phyloP scores from a whole-genome alignment of 208 protist species.

The Acanthamoeba sp. region DNA sequence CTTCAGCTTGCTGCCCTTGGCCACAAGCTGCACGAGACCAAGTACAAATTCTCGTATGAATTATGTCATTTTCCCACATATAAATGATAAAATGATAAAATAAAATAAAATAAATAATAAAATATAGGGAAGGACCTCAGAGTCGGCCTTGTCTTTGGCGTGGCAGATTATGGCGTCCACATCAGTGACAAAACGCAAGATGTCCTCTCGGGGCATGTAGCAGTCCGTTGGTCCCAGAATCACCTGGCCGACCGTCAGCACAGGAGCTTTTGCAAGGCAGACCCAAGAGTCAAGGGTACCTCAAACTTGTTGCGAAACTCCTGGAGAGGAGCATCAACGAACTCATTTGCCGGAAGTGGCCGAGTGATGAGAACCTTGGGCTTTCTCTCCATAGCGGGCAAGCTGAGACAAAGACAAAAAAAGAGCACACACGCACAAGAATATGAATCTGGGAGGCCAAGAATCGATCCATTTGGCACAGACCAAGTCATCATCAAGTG shows the following conservation, averaged over 20 bases:
- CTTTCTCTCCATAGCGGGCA: background rate
- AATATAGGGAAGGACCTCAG: background rate
- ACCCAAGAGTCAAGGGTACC: background rate
- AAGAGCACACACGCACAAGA: background rate
- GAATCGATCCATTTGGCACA: too few species aligned
- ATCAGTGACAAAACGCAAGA: background rate
- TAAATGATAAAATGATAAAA: too few species aligned
- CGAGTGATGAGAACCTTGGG: background rate
- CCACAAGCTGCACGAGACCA: background rate
- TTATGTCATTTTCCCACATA: too few species aligned
- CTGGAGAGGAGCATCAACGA: background rate
- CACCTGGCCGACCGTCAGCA: background rate
- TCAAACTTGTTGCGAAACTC: background rate
- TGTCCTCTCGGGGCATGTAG: conserved; percentile 19
- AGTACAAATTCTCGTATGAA: too few species aligned
- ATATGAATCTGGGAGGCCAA: too few species aligned
- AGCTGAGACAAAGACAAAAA: background rate
- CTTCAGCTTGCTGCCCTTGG: background rate
- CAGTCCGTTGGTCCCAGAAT: background rate
- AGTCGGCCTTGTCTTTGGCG: conserved; percentile 27
- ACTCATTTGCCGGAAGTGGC: background rate
- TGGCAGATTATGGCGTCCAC: conserved; percentile 13
- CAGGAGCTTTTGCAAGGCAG: too few species aligned
- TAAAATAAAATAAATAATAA: too few species aligned
- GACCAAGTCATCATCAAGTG: too few species aligned